phyloP scores from a whole-genome alignment of 345 rosid genomes.

The Sisymbrium irio region DNA sequence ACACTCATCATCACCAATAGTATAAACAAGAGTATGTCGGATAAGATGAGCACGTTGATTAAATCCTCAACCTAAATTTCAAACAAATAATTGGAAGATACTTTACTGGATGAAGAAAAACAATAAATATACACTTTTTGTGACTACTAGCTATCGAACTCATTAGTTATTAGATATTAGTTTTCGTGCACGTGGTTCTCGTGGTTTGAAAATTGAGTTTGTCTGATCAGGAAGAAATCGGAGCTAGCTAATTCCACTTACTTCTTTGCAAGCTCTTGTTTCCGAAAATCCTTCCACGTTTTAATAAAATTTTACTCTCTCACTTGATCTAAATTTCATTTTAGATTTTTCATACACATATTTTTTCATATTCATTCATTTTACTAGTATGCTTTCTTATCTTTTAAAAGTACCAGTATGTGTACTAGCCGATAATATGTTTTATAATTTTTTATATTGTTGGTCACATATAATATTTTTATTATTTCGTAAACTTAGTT shows the following conservation, averaged over 20 bases:
- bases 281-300: background rate
- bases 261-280: constrained; percentile 11
- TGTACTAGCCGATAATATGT: background rate
- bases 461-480: no score
- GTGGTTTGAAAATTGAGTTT: constrained; percentile 10
- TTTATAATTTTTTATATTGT: background rate
- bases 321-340: background rate
- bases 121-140: constrained; percentile 1
- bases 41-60: constrained; percentile 12
- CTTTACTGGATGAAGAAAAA: background rate
- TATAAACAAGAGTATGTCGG: constrained; percentile 19
- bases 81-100: constrained; percentile 2
- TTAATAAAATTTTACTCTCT: background rate
- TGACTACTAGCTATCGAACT: constrained; percentile 4
- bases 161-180: background rate
- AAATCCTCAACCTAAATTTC: constrained; percentile 22
- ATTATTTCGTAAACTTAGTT: background rate
- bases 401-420: background rate
- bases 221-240: background rate
- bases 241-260: constrained; percentile 8
- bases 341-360: no score
- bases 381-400: no score
- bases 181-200: constrained; percentile 25
- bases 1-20: no score
- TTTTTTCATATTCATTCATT: no score